Conservation (phyloP, 225 moss, liverwort and hornwort genomes). For the Takakia lepidozioides region DNA sequence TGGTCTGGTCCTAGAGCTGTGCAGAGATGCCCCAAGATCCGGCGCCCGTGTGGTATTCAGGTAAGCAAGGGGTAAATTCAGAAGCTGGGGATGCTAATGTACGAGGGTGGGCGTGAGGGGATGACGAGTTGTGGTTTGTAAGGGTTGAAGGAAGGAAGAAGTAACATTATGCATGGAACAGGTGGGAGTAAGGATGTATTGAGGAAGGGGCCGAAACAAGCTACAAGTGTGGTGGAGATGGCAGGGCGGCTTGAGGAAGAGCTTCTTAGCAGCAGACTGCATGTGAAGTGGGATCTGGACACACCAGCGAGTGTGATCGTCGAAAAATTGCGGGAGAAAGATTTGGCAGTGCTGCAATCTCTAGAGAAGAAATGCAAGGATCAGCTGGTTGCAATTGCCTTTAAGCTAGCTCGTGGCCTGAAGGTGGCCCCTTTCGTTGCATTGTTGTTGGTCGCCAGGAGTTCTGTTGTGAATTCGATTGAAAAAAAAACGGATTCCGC, state of each 20-base stretch:
- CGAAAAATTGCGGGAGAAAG: constrained; percentile 71
- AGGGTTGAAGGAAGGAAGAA: no score
- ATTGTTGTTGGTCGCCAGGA: constrained; percentile 68
- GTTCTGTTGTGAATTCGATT: constrained; percentile 52
- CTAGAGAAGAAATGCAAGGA: constrained; percentile 86
- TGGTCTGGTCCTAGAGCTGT: no score
- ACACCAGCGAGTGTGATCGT: constrained; percentile 85
- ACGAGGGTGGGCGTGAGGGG: no score
- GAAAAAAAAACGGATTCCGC: constrained; percentile 32
- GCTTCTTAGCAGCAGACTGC: constrained; percentile 57
- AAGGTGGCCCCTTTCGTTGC: constrained; percentile 79
- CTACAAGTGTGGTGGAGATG: constrained; percentile 16
- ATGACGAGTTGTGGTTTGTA: no score
- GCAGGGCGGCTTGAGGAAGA: constrained; percentile 71
- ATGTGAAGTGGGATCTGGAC: constrained; percentile 56
- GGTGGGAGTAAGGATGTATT: no score
- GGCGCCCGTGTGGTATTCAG: no score
- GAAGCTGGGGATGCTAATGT: no score
- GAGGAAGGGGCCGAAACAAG: no score
- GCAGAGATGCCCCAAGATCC: no score
- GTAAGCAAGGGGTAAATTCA: no score
- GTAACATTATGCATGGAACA: no score
- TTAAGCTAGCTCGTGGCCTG: constrained; percentile 68
- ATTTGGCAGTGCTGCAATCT: constrained; percentile 60
- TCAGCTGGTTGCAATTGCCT: constrained; percentile 65